Evolutionary conservation across 805 yeast genomes (phyloP).

Genomic region (Nakazawaea holstii): DNA sequence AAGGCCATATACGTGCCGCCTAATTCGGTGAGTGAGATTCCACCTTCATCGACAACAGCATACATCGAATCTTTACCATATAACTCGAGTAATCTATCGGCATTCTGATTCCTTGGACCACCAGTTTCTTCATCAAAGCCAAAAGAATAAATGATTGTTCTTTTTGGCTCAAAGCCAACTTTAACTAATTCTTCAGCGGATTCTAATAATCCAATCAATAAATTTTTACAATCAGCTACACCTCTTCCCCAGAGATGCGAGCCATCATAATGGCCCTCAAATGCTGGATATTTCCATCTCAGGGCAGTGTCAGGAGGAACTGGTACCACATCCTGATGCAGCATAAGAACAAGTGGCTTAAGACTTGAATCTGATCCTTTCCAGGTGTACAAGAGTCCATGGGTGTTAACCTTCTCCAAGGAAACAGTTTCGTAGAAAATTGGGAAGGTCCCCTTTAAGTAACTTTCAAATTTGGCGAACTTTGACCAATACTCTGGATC

Average conservation of each 20-base stretch:
- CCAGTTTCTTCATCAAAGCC: constrained; percentile 47
- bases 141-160: constrained; percentile 41
- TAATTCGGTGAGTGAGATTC: constrained; percentile 27
- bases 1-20: constrained; percentile 35
- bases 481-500: constrained; percentile 42
- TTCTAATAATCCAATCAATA: constrained; percentile 34
- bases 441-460: constrained; percentile 36
- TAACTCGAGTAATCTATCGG: constrained; percentile 25
- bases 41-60: constrained; percentile 42
- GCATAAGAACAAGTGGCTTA: constrained; percentile 42
- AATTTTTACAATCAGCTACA: constrained; percentile 36
- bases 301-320: constrained; percentile 33
- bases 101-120: constrained; percentile 32
- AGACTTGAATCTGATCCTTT: constrained; percentile 30
- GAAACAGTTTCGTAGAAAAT: constrained; percentile 26
- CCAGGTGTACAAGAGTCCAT: constrained; percentile 41
- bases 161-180: constrained; percentile 31
- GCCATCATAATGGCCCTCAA: constrained; percentile 32
- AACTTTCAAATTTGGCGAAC: constrained; percentile 30
- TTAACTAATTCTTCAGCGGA: constrained; percentile 24
- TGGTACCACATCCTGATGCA: constrained; percentile 51
- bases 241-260: constrained; percentile 34
- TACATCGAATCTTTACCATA: constrained; percentile 39
- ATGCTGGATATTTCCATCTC: constrained; percentile 35
- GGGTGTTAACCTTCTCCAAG: constrained; percentile 34